A percentile compares a stretch with the other conserved stretches of the same genome.
These are phyloP conservation scores for Candida quercuum DNA, from an alignment of 805 yeast genomes.

Conservation along the genomic window DNA sequence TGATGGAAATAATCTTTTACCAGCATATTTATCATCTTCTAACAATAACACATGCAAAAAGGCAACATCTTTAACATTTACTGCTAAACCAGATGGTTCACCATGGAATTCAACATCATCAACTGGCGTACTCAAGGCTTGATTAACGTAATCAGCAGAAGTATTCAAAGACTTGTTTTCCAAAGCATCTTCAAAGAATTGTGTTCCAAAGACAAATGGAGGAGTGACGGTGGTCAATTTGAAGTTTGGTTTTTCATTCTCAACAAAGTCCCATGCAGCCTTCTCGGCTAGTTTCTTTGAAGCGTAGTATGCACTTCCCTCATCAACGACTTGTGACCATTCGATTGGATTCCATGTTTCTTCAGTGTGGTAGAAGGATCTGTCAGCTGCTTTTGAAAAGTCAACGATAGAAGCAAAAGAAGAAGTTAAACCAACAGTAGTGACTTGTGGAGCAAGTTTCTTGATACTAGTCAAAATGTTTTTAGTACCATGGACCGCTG, in stretches of 20 bases:
- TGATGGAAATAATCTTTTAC: constrained; percentile 22
- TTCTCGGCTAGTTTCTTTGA: constrained; percentile 58
- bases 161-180: constrained; percentile 32
- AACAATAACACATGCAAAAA: constrained; percentile 32
- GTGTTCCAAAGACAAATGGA: constrained; percentile 53
- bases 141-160: constrained; percentile 31
- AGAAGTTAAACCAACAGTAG: constrained; percentile 49
- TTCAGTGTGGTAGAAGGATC: constrained; percentile 25
- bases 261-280: constrained; percentile 50
- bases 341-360: constrained; percentile 41
- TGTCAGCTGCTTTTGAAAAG: constrained; percentile 12
- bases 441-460: constrained; percentile 31
- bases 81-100: constrained; percentile 7
- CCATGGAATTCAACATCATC: constrained; percentile 16
- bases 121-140: constrained; percentile 23
- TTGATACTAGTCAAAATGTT: constrained; percentile 33
- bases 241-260: constrained; percentile 30
- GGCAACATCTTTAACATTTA: constrained; percentile 40
- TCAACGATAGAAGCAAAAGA: constrained; percentile 49
- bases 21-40: constrained; percentile 13
- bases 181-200: constrained; percentile 38
- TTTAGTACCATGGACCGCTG: constrained; percentile 53
- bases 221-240: constrained; percentile 43
- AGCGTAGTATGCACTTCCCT: constrained; percentile 42
- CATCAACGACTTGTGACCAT: constrained; percentile 36